Evolutionary conservation across 306 rosid species (phyloP), one percentile per base, ranked within the genome.

Genomic region (Lathyrus aphaca): DNA sequence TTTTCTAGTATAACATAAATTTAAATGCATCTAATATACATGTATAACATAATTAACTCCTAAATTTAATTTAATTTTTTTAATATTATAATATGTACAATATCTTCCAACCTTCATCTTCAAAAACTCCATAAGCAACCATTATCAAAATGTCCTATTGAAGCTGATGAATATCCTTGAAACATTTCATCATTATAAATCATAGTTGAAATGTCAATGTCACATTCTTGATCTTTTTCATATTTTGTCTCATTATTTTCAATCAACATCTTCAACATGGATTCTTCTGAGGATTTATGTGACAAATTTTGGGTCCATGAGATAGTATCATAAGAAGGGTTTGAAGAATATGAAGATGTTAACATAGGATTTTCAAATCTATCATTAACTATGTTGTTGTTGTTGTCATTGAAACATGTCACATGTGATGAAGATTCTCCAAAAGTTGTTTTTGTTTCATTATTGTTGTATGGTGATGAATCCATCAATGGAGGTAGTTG

Each of bases 401-500:
- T 38, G 9, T 60, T 27, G 38, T 79, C 68, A 75, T 94, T 88
- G 86, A 86, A 88, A 79, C 88, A 80, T 83, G 98, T 80, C 82
- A 79, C 87, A 67, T 82, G 84, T 32, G 92, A 78, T 5, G 80
- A 58, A 13, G 25, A 23, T 23, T 85, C 86, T 17, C 74, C 76
- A 38, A 61, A 44, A 6, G 63, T 23, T 39, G 64, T 62, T 69
- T 78, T 82, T n/a, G 74, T 39, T 70, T 83, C 86, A 68, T 38
- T 80, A 63, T 74, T 81, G 77, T 74, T 81, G 79, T 79, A 25
- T 46, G 86, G 74, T 42, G 88, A 69, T 39, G 91, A 91, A 38
- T 89, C 91, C 86, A 79, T 89, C 67, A 94, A 60, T 43, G 92
- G 89, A 37, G 96, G 95, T 42, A 90, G 40, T 13, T 71, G 45